Evolutionary conservation across 2,329 filamentous ascomycete genomes (phyloP), one percentile per base, ranked within the genome.

Genomic region (Talaromyces islandicus): DNA sequence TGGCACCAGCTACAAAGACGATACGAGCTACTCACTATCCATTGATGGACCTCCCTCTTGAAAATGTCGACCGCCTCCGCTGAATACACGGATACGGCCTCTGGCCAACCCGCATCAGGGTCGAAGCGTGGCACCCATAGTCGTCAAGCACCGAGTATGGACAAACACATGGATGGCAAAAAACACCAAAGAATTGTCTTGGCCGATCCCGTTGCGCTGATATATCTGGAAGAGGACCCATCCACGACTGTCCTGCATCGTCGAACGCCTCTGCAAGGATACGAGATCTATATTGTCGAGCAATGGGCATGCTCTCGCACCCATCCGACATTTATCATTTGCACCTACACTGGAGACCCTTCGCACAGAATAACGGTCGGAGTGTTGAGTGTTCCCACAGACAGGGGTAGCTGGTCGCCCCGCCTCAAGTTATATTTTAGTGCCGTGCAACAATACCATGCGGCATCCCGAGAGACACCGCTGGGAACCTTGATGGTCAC

Each of bases 221-320:
- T 77, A 63, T 96, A 93, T 70, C 85, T 99, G 24, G 90, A 96
- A 77, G 90, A 95, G 71, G 94, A 97, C 65, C 80, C 86, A 1
- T 85, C 84, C 5, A 92, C 91, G 4, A 82, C 81, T 3, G 86
- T 96, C 7, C 80, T 96, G 64, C 85, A 92, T 66, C 87, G 88
- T 57, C 85, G 86, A 59, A 81, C 83, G 55, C 79, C 83, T 55
- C 82, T 99, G 6, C 78, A 84, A 62, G 93, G 93, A 65, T 97
- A 97, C 75, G 92, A 97, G 73, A 81, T 93, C 63, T 97, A 97
- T 74, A 78, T 97, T 17, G 91, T 97, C 65, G 94, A 97, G 74
- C 94, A 99, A 80, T 99, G 94, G 94, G 91, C 91, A 6, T 97
- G 92, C 75, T 97, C 93, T 12, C 86, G 94, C 57, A 84, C 87